phyloP scores from a whole-genome alignment of 352 stramenopile species.

The Elongisporangium anandrum region DNA sequence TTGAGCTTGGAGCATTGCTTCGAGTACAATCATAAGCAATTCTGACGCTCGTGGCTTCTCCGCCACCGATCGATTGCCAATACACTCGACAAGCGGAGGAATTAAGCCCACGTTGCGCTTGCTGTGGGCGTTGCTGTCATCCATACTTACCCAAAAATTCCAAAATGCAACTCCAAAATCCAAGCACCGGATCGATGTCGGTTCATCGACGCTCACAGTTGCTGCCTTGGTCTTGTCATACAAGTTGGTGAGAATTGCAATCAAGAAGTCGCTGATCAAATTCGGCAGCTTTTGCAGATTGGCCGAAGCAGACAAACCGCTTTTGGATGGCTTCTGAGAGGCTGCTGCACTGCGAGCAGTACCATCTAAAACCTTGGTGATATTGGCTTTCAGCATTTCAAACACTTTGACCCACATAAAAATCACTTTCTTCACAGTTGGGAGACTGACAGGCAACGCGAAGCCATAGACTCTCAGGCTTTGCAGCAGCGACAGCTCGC shows the following conservation, averaged over 20 bases:
- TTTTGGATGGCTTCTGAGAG: background rate
- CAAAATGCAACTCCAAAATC: constrained; percentile 74
- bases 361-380: constrained; percentile 18
- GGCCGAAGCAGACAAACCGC: constrained; percentile 2
- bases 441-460: constrained; percentile 37
- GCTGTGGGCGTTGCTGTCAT: constrained; percentile 39
- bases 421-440: constrained; percentile 68
- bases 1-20: constrained; percentile 41
- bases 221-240: constrained; percentile 23
- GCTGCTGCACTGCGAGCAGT: background rate
- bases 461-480: constrained; percentile 64
- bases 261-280: constrained; percentile 72
- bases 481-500: constrained; percentile 64
- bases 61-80: constrained; percentile 33
- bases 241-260: constrained; percentile 40
- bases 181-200: constrained; percentile 53
- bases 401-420: constrained; percentile 77
- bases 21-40: constrained; percentile 61
- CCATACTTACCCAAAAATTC: constrained; percentile 58
- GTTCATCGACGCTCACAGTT: constrained; percentile 32
- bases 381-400: constrained; percentile 38
- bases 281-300: constrained; percentile 61
- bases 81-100: constrained; percentile 46
- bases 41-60: constrained; percentile 65
- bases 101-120: constrained; percentile 56